Evolutionary conservation across 2,329 filamentous ascomycete genomes (phyloP), one percentile per base, ranked within the genome.

Genomic region (Aspergillus sp.): DNA sequence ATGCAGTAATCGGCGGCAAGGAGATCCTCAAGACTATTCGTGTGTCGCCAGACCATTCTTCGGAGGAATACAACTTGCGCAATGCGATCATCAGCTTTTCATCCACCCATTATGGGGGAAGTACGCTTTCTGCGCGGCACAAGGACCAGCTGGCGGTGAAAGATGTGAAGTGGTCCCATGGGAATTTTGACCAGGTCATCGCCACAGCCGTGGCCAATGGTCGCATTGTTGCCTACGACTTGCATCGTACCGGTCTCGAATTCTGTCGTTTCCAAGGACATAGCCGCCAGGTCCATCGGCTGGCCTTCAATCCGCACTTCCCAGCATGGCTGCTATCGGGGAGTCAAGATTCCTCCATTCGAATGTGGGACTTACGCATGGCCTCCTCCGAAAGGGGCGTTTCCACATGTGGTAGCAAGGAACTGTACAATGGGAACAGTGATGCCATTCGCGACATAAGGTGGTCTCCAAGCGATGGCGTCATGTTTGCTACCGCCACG

Each of bases 161-260:
- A 52, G 82, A 85, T 64, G 82, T 85, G 25, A 83, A 83, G 54
- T 85, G 82, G 82, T 83, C 82, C 45, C 81, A 83, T 66, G 78
- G 79, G 50, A 73, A 74, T 46, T 82, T 76, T 61, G 76, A 75
- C 56, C 75, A 77, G 50, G 77, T 77, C 56, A 80, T 85, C 53
- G 81, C 81, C 35, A 83, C 81, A 9, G 82, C 82, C 22, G 82
- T 79, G 20, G 77, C 78, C 45, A 84, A 82, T 66, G 82, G 82
- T 53, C 81, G 82, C 57, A 80, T 85, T 60, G 77, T 83, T 46
- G 65, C 84, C 49, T 85, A 84, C 62, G 81, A 85, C 66, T 69
- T 85, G 49, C 78, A 81, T 53, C 77, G 79, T 50, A 72, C 78
- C 47, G 79, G 78, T 45, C 69, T 83, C 39, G 82, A 83, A 61